A percentile compares a stretch with the other conserved stretches of the same genome.
phyloP scores from a whole-genome alignment of 2,329 filamentous ascomycete species.

The Pseudogymnoascus sp. region DNA sequence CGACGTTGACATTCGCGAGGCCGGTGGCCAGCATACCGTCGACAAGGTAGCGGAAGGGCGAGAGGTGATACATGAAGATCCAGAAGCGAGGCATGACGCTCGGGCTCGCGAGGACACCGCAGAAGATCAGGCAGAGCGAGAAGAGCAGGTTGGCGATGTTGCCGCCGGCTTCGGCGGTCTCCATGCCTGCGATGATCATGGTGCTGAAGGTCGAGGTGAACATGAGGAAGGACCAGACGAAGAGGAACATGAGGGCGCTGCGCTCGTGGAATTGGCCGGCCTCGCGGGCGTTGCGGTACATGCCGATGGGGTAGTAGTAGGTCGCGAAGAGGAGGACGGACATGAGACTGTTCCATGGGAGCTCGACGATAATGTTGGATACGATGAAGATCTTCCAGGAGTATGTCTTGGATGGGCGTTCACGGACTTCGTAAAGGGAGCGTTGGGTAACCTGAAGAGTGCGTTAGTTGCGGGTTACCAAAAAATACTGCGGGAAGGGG shows the following conservation, averaged over 20 bases:
- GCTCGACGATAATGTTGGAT: slow-evolving; percentile 71
- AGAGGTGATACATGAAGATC: slow-evolving; percentile 59
- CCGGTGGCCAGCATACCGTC: slow-evolving; percentile 62
- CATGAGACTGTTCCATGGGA: slow-evolving; percentile 76
- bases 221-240: slow-evolving; percentile 65
- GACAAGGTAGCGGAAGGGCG: slow-evolving; percentile 58
- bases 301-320: slow-evolving; percentile 79
- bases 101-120: slow-evolving; percentile 61
- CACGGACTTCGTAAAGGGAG: slow-evolving; percentile 57
- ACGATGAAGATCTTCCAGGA: slow-evolving; percentile 58
- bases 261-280: slow-evolving; percentile 57
- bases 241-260: slow-evolving; percentile 70
- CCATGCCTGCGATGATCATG: slow-evolving; percentile 67
- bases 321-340: slow-evolving; percentile 67
- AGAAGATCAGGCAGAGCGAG: slow-evolving; percentile 66
- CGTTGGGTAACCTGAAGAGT: slow-evolving; percentile 17
- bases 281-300: slow-evolving; percentile 55
- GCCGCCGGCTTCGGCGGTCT: slow-evolving; percentile 65
- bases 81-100: slow-evolving; percentile 62
- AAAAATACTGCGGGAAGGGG: slow-evolving; percentile 32
- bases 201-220: slow-evolving; percentile 76
- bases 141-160: slow-evolving; percentile 72
- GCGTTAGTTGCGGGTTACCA: neutral
- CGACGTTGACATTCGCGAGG: slow-evolving; percentile 57
- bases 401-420: slow-evolving; percentile 73